Percentiles rank a stretch among this genome's conserved stretches.
These are phyloP conservation scores for Cylindrotheca fusiformis DNA, from an alignment of 108 stramenopile species.

Conservation along the genomic window DNA sequence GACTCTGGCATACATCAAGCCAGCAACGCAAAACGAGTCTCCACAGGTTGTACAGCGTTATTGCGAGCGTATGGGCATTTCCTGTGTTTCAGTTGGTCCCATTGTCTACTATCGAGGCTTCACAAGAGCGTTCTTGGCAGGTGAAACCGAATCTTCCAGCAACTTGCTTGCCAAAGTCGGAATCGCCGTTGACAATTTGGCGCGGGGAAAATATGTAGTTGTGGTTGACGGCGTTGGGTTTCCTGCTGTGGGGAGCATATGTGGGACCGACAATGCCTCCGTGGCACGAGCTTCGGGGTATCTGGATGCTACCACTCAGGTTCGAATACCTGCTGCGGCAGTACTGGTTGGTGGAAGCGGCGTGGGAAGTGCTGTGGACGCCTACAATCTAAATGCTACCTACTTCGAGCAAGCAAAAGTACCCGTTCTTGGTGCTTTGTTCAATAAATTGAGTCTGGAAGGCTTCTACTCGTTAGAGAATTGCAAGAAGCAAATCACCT, in stretches of 20 bases:
- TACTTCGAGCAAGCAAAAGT: conserved; percentile 79
- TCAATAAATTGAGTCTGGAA: conserved; percentile 79
- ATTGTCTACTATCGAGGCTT: conserved; percentile 96
- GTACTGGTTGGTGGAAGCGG: conserved; percentile 76
- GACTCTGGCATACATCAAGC: conserved; percentile 95
- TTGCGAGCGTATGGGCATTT: conserved; percentile 82
- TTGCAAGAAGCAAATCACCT: conserved; percentile 59
- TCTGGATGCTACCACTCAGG: background rate
- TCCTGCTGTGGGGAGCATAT: conserved; percentile 95
- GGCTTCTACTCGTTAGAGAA: conserved; percentile 87
- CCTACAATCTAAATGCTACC: conserved; percentile 93
- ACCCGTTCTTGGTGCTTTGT: conserved; percentile 84
- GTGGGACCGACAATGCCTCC: conserved; percentile 92
- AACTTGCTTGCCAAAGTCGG: conserved; percentile 69
- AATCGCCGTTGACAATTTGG: conserved; percentile 77
- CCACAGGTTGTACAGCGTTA: conserved; percentile 85
- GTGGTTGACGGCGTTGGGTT: conserved; percentile 97
- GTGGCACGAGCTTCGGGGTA: conserved; percentile 66
- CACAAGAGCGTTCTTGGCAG: conserved; percentile 91
- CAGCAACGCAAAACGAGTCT: conserved; percentile 94
- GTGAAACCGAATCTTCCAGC: conserved; percentile 70
- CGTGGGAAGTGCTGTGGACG: conserved; percentile 95
- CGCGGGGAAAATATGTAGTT: conserved; percentile 67
- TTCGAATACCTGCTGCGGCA: conserved; percentile 48
- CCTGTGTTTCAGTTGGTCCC: conserved; percentile 85